Percentiles rank a stretch among this genome's conserved stretches.
These are phyloP conservation scores for Immersiporthe knoxdaviesiana DNA, from an alignment of 2,329 filamentous ascomycete species.

Conservation along the genomic window DNA sequence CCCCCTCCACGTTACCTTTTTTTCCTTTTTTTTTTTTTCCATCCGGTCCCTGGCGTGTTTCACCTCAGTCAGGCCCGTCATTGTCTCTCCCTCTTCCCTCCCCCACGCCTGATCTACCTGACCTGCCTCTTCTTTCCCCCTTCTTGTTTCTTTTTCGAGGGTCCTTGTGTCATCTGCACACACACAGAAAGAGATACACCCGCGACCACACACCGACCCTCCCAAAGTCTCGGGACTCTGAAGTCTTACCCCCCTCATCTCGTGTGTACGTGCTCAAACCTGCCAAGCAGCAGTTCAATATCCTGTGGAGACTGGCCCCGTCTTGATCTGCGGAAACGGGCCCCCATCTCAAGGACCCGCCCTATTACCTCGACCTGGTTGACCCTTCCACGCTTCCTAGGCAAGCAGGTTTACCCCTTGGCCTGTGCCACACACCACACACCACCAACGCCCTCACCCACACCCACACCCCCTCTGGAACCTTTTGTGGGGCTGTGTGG, in stretches of 20 bases:
- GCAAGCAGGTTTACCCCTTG: conserved; percentile 18
- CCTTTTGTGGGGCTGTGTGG: conserved; percentile 4
- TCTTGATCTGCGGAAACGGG: too few species aligned
- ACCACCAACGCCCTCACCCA: too few species aligned
- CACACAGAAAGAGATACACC: neutral
- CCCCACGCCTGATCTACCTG: neutral
- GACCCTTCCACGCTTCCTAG: neutral
- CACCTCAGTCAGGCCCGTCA: neutral
- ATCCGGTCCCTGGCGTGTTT: neutral
- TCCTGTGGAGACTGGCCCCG: neutral
- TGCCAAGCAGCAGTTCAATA: conserved; percentile 9
- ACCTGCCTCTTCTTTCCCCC: neutral
- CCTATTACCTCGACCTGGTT: conserved; percentile 1
- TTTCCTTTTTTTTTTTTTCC: neutral
- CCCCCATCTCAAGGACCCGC: neutral
- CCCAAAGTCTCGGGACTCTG: neutral
- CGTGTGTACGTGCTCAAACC: neutral
- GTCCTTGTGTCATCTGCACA: neutral
- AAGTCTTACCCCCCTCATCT: neutral
- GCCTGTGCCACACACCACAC: conserved; percentile 20
- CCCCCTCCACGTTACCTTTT: neutral
- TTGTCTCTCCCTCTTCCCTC: neutral
- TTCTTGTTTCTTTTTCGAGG: too few species aligned
- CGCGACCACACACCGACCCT: neutral
- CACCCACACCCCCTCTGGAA: neutral